Evolutionary conservation across 2,329 filamentous ascomycete genomes (phyloP).

Genomic region (Phyllosticta citribraziliensis): DNA sequence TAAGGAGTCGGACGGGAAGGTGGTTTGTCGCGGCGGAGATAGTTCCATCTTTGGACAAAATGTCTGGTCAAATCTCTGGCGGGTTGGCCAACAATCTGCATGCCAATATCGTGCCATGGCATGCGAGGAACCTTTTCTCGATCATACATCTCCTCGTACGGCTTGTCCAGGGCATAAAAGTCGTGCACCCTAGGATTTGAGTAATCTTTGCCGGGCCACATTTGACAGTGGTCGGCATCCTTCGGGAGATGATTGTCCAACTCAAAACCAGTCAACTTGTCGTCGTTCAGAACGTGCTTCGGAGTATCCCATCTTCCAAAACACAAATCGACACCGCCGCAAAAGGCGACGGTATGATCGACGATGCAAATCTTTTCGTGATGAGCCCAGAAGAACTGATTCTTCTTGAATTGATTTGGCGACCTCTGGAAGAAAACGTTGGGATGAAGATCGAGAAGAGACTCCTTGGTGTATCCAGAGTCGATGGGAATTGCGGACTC

Average conservation of each 20-base stretch:
- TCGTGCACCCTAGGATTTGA: slow-evolving; percentile 93
- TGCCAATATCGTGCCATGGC: slow-evolving; percentile 97
- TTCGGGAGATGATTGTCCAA: slow-evolving; percentile 55
- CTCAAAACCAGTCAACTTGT: slow-evolving; percentile 93
- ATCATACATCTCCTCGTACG: slow-evolving; percentile 98
- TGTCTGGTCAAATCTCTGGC: slow-evolving; percentile 88
- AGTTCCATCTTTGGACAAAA: slow-evolving; percentile 98
- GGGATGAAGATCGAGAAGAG: slow-evolving; percentile 84
- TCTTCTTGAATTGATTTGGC: slow-evolving; percentile 96
- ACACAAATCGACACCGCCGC: slow-evolving; percentile 91
- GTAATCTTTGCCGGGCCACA: slow-evolving; percentile 97
- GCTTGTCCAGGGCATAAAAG: slow-evolving; percentile 85
- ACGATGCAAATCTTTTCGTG: slow-evolving; percentile 98
- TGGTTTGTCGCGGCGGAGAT: slow-evolving; percentile 83
- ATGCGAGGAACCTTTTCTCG: slow-evolving; percentile 79
- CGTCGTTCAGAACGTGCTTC: slow-evolving; percentile 81
- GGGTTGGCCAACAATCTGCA: slow-evolving; percentile 96
- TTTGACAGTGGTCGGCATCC: slow-evolving; percentile 87
- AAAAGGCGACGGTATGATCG: slow-evolving; percentile 90
- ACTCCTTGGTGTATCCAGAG: slow-evolving; percentile 96
- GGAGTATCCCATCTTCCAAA: slow-evolving; percentile 97
- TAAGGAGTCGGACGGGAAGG: slow-evolving; percentile 91
- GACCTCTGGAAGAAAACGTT: slow-evolving; percentile 96
- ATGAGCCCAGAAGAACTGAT: slow-evolving; percentile 98
- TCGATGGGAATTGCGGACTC: slow-evolving; percentile 96